phyloP scores from a whole-genome alignment of 1,284 basidiomycete species.

The Austropuccinia psidii region DNA sequence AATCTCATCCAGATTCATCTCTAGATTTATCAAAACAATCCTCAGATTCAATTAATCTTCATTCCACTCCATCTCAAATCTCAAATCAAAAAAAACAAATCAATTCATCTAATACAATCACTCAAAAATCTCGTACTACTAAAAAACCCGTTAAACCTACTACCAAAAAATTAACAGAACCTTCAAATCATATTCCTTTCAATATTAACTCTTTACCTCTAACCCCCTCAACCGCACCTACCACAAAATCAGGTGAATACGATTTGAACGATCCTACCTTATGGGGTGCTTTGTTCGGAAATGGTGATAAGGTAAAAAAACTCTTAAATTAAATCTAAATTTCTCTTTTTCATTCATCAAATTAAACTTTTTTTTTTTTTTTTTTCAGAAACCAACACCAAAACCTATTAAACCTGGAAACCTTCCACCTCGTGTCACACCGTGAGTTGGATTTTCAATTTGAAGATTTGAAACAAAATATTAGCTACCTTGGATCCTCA shows the following conservation, averaged over 20 bases:
- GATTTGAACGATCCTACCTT: slow-evolving; percentile 22
- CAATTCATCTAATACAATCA: not conserved
- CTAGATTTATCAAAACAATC: not conserved
- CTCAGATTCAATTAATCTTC: not conserved
- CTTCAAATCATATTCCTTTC: too few species aligned
- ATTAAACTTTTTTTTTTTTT: not conserved
- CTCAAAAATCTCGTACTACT: not conserved
- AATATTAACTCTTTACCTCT: not conserved
- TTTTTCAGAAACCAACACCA: not conserved
- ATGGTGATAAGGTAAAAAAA: slow-evolving; percentile 7
- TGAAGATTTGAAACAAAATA: not conserved
- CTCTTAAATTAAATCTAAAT: not conserved
- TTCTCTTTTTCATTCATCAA: not conserved
- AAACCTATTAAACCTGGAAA: slow-evolving; percentile 28
- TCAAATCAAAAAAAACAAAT: too few species aligned
- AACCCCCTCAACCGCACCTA: not conserved
- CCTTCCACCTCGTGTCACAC: slow-evolving; percentile 8
- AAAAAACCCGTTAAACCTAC: slow-evolving; percentile 19
- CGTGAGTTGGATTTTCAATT: not conserved
- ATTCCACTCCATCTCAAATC: too few species aligned
- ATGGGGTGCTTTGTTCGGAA: slow-evolving; percentile 29
- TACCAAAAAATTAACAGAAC: slow-evolving; percentile 18
- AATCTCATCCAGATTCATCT: not conserved
- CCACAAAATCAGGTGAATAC: slow-evolving; percentile 17
- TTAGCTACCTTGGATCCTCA: not conserved